Evolutionary conservation across 2,329 filamentous ascomycete genomes (phyloP), one percentile per base, ranked within the genome.

Genomic region (Leptographium procerum): DNA sequence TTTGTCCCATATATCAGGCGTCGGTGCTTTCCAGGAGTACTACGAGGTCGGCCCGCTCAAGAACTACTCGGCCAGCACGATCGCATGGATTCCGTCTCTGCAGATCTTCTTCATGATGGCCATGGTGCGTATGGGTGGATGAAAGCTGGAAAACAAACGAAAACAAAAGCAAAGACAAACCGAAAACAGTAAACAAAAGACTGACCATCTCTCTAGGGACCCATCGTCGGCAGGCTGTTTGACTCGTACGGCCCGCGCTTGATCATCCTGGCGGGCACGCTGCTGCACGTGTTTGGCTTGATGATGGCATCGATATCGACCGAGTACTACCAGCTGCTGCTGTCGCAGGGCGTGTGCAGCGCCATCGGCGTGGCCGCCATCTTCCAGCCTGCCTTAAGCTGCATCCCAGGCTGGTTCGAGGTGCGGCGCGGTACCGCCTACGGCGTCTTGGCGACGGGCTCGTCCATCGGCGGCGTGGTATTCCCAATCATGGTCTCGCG

Each of bases 81-180:
- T 85, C n/a, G 72, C 81, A n/a, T 85, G 82, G 82, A 84, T 85
- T 52, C 75, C 79, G 0, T 80, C 80, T 0, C 66, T 84, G 16
- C 60, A 64, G 24, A 57, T 62, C 55, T 64, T 63, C 22, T 63
- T 81, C 65, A 76, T 86, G 73, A 78, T 80, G 65, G 71, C 66
- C 28, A 68, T 72, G 64, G 72, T 73, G 60, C 3, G 26, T 48
- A 3, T 26, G 3, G n/a, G 36, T 40, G 9, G 34, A 36, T 45
- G 29, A n/a, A n/a, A n/a, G n/a, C n/a, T n/a, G n/a, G n/a, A n/a
- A n/a, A n/a, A n/a, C 26, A 31, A 19, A 22, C 19, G 3, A 16
- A 36, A 16, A 36, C 34, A 36, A 34, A 34, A 34, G 33, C 33
- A 34, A 36, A 36, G 10, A 36, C 34, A 10, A 10, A 36, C 34